Evolutionary conservation across 805 yeast species (phyloP).

Genomic region (Ogataea corticis): DNA sequence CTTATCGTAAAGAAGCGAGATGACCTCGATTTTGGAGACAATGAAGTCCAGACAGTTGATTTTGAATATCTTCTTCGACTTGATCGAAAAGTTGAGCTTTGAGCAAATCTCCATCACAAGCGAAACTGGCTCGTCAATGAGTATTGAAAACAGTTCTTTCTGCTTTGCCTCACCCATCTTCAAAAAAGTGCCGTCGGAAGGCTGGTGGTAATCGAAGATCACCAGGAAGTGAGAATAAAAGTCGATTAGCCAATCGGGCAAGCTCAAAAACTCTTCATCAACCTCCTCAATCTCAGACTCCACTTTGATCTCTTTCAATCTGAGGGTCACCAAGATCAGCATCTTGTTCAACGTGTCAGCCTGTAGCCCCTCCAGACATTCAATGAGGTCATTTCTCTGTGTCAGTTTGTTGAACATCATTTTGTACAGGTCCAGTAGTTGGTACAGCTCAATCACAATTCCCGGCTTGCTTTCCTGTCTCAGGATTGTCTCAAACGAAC

Average conservation of each 20-base stretch:
- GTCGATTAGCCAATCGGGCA: conserved; percentile 84
- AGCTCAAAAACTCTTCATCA: conserved; percentile 55
- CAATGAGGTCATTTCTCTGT: conserved; percentile 20
- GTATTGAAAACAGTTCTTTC: conserved; percentile 38
- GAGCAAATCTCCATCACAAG: conserved; percentile 31
- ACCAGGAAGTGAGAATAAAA: conserved; percentile 61
- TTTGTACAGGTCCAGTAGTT: conserved; percentile 65
- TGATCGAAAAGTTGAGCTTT: conserved; percentile 31
- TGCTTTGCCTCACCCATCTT: conserved; percentile 39
- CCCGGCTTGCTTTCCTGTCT: conserved; percentile 61
- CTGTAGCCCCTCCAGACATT: conserved; percentile 35
- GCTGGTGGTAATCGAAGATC: conserved; percentile 46
- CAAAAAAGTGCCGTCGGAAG: conserved; percentile 40
- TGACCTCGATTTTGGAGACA: conserved; percentile 51
- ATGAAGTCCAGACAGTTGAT: conserved; percentile 64
- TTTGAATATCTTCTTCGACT: conserved; percentile 42
- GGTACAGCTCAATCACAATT: conserved; percentile 57
- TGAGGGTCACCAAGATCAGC: conserved; percentile 40
- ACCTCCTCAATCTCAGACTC: conserved; percentile 36
- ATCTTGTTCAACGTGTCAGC: conserved; percentile 39
- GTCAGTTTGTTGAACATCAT: conserved; percentile 62
- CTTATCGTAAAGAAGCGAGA: conserved; percentile 41
- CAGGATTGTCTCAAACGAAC: conserved; percentile 67
- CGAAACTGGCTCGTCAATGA: conserved; percentile 49
- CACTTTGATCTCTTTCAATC: conserved; percentile 33